Percentiles rank a stretch among this genome's conserved stretches.
These are phyloP conservation scores for Botrytis paeoniae DNA, from an alignment of 2,329 filamentous ascomycete species.

Conservation along the genomic window DNA sequence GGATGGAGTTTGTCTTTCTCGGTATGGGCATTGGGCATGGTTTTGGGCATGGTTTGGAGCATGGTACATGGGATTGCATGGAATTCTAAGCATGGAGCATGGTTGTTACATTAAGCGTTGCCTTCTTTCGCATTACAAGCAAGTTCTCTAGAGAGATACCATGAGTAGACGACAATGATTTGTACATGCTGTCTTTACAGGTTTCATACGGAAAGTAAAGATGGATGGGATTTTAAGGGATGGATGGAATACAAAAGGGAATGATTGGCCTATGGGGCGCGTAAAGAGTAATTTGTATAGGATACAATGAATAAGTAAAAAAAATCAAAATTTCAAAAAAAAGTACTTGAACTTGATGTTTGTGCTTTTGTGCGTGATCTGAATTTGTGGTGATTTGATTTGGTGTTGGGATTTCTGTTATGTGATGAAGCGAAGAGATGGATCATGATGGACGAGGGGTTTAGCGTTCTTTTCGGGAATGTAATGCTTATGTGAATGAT, in stretches of 20 bases:
- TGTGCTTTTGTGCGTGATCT: background rate
- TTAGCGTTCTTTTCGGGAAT: background rate
- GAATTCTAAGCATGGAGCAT: background rate
- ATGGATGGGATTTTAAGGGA: background rate
- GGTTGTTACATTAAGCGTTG: background rate
- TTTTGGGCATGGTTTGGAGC: background rate
- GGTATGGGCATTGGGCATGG: background rate
- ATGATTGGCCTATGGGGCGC: background rate
- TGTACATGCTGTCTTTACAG: background rate
- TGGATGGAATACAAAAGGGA: background rate
- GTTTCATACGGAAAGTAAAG: background rate
- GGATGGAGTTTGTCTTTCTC: background rate
- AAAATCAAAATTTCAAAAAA: background rate
- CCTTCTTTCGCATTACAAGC: background rate
- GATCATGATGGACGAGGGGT: background rate
- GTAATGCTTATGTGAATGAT: background rate
- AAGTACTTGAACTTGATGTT: background rate
- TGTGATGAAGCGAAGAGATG: background rate
- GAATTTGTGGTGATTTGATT: background rate
- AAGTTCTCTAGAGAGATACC: background rate
- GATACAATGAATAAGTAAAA: background rate
- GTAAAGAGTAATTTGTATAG: background rate
- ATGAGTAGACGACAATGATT: background rate
- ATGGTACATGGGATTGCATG: background rate
- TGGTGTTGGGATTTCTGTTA: background rate